A percentile compares a stretch with the other conserved stretches of the same genome.
Evolutionary conservation across 2,329 filamentous ascomycete species (phyloP).

Genomic region (Eurotiales sp.): DNA sequence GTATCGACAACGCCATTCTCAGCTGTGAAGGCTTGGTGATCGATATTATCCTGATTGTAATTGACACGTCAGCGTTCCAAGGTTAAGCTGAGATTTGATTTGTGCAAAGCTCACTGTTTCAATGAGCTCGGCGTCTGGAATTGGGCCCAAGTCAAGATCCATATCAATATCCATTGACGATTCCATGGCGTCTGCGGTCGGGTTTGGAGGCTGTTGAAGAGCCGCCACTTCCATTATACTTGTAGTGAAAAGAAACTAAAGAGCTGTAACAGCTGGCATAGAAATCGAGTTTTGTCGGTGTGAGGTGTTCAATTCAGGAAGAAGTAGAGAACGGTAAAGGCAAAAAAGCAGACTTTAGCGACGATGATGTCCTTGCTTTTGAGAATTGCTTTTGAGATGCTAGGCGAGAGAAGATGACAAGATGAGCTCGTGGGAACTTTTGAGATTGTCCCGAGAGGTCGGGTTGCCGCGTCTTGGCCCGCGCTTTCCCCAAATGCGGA

Average conservation of each 20-base stretch:
- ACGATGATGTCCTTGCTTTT: neutral
- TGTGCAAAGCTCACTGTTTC: conserved; percentile 25
- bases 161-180: conserved; percentile 67
- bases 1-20: conserved; percentile 25
- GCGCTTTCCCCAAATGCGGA: neutral
- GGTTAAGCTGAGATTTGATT: neutral
- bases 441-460: neutral
- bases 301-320: neutral
- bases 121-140: conserved; percentile 39
- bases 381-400: neutral
- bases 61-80: conserved; percentile 1
- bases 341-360: neutral
- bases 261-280: conserved; percentile 4
- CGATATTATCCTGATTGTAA: conserved; percentile 21
- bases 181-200: conserved; percentile 24
- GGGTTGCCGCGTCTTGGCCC: neutral
- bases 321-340: too few species aligned
- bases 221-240: conserved; percentile 20
- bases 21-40: conserved; percentile 12
- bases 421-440: too few species aligned
- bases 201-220: conserved; percentile 15
- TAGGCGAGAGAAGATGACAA: neutral
- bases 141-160: conserved; percentile 58
- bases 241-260: conserved; percentile 1
- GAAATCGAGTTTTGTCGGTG: neutral